phyloP scores from a whole-genome alignment of 139 green algal genomes.

The Chlorella vulgaris region DNA sequence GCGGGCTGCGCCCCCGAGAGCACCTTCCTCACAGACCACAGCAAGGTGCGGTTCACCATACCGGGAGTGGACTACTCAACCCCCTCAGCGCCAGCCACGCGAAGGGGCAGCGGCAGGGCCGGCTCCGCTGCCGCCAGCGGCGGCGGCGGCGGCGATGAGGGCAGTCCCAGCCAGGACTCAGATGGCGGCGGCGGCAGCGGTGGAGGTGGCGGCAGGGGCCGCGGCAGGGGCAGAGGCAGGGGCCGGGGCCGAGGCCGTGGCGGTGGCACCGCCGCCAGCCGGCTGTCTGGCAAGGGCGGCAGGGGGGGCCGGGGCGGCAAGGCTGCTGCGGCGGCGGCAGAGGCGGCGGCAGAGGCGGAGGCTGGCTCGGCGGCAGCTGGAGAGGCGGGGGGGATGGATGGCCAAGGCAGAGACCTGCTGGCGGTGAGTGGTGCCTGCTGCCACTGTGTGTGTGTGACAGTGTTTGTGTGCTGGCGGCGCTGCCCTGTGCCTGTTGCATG shows the following conservation, averaged over 20 bases:
- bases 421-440: not conserved
- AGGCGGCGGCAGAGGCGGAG: not conserved
- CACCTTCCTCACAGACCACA: slow-evolving; percentile 29
- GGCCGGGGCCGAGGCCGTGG: not conserved
- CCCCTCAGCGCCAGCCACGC: not conserved
- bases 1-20: slow-evolving; percentile 33
- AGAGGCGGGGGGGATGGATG: not conserved
- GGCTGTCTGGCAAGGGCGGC: not conserved
- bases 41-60: slow-evolving; percentile 36
- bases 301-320: not conserved
- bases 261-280: not conserved
- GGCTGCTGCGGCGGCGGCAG: not conserved
- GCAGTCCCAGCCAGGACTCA: not conserved
- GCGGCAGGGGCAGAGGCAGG: not conserved
- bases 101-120: not conserved
- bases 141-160: not conserved
- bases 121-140: not conserved
- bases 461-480: not conserved
- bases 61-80: slow-evolving; percentile 27
- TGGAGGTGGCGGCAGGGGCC: not conserved
- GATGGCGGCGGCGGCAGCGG: not conserved
- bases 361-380: not conserved
- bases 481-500: not conserved
- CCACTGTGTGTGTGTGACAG: not conserved
- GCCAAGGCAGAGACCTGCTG: slow-evolving; percentile 7